A percentile compares a stretch with the other conserved stretches of the same genome.
These are phyloP conservation scores for Friedmanniomyces endolithicus DNA, from an alignment of 495 filamentous ascomycete species.

Conservation along the genomic window DNA sequence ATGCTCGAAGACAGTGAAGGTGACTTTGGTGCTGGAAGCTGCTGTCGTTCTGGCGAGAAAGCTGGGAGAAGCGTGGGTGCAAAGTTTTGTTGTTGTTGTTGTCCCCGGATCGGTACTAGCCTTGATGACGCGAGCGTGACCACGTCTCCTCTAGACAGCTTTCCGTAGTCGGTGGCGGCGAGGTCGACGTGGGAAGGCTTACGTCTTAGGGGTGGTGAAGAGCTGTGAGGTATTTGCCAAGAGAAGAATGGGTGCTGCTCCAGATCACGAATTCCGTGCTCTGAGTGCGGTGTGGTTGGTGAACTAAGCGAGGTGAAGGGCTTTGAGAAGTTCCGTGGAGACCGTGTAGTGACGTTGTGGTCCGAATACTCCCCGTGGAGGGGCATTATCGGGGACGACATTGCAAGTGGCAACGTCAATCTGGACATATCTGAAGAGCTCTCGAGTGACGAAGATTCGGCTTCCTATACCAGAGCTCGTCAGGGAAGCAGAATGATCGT, in stretches of 20 bases:
- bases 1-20: constrained; percentile 17
- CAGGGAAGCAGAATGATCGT: no score
- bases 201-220: constrained; percentile 1
- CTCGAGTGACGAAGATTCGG: no score
- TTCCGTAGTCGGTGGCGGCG: background rate
- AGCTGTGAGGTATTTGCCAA: background rate
- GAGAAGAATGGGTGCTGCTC: background rate
- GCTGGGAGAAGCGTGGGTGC: constrained; percentile 4
- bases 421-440: background rate
- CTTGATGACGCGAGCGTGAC: background rate
- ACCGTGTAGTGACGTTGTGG: constrained; percentile 5
- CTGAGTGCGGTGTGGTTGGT: background rate
- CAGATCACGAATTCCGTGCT: background rate
- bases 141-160: background rate
- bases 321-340: constrained; percentile 12
- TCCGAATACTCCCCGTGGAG: background rate
- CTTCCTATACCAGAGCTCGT: no score
- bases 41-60: background rate
- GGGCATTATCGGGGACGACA: background rate
- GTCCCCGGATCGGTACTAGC: background rate
- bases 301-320: background rate
- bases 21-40: background rate
- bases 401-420: background rate
- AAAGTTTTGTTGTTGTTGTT: background rate
- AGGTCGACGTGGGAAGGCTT: constrained; percentile 2